Evolutionary conservation across 129 eudicot species (phyloP).

Genomic region (Chrysanthemum lavandulifolium): DNA sequence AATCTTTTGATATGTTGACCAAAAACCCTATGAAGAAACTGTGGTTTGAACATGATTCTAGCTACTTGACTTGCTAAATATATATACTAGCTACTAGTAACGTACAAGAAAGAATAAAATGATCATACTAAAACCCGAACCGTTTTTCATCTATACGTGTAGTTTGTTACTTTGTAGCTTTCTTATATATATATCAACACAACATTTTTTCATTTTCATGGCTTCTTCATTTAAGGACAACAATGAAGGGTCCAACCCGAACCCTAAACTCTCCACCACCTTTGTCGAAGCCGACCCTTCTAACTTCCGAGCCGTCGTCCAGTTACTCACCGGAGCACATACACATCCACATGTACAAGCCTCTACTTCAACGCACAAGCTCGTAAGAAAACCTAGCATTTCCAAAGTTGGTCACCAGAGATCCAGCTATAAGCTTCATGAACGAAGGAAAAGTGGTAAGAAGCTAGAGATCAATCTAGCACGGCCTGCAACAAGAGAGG

Average conservation of each 20-base stretch:
- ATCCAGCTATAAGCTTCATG: slow-evolving; percentile 1
- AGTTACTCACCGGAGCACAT: slow-evolving; percentile 33
- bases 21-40: too few species aligned
- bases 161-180: slow-evolving; percentile 4
- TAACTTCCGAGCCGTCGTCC: slow-evolving; percentile 31
- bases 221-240: slow-evolving; percentile 8
- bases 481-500: slow-evolving; percentile 10
- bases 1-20: too few species aligned
- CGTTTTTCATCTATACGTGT: not conserved
- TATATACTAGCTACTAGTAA: too few species aligned
- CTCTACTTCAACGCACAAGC: not conserved
- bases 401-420: slow-evolving; percentile 1
- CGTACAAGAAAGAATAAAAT: not conserved
- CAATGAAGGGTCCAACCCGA: slow-evolving; percentile 1
- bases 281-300: slow-evolving; percentile 41
- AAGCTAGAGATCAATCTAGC: slow-evolving; percentile 1
- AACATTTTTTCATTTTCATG: slow-evolving; percentile 14
- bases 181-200: slow-evolving; percentile 9
- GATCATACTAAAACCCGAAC: not conserved
- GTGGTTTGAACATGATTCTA: too few species aligned
- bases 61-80: too few species aligned
- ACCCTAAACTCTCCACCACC: slow-evolving; percentile 50
- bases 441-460: not conserved
- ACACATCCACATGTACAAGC: not conserved
- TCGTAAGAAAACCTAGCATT: not conserved